Evolutionary conservation across 164 flowering plant genomes (phyloP), one percentile per base, ranked within the genome.

Genomic region (Euptelea pleiosperma): DNA sequence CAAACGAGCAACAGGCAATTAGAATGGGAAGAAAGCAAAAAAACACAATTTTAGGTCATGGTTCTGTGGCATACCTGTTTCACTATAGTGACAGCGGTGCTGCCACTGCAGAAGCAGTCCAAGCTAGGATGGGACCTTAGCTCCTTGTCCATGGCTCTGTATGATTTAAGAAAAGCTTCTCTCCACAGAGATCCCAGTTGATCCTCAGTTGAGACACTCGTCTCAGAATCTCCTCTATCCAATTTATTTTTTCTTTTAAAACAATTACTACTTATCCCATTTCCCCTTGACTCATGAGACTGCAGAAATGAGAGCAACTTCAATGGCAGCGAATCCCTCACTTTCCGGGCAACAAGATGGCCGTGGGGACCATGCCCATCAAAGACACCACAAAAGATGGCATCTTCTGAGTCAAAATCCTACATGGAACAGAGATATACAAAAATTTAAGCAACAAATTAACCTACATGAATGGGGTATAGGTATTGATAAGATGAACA

Each of bases 331-430:
- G 74, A 36, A 68, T 91, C 98, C 67, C 96, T 80, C 67, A 91
- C 98, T 79, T 76, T 88, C 46, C 91, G 82, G 3, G 98, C 85
- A 48, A 91, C 98, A 58, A 83, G 81, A 75, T 91, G 96, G 36
- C 96, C 98, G 37, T 83, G 73, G 1, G 96, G 98, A 42, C 96
- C 98, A 73, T 91, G 98, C 21, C 98, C 98, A 69, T 91, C 98
- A 76, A 91, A 91, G n/a, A 91, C 84, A 16, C 96, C 96, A 70
- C 96, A 91, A 52, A 91, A 86, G 1, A 75, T 80, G 52, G 73
- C 73, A 72, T 84, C 98, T 43, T 85, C 89, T 2, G 81, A 65
- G 66, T 75, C 77, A 69, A 88, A 91, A 74, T 91, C 91, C 98
- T 91, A 59, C 70, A 70, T 10, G 22, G 19, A 59, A 40, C 51